Base-by-base conservation (phyloP, 2,329 filamentous ascomycete species). In the Fusarium ramigenum region DNA sequence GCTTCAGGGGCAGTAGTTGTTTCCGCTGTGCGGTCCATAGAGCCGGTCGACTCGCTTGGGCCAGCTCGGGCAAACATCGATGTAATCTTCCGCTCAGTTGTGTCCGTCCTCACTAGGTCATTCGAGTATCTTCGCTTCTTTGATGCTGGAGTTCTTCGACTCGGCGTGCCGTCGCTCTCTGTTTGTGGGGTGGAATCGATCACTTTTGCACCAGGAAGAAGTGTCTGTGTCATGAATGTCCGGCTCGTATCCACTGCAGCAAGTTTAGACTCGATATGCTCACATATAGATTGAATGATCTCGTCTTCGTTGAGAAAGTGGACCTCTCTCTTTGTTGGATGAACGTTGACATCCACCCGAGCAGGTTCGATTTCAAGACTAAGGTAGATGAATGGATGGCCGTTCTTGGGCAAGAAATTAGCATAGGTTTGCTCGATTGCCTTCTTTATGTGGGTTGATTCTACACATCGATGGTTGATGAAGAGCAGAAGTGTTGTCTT, bases 291-390 rank as follows among this genome's bases (percentile, higher is more conserved):
- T 72, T 96, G 93, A 52, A 96, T 93, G 50, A 99, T 97, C 76
- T 99, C 96, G 72, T 99, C 96, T 80, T 99, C 96, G 70, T 98
- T 97, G 28, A 99, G 87, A 77, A 99, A 98, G 78, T 98, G 96
- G 25, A 99, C 96, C 80, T 99, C 96, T 57, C 94, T 89, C 82
- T 99, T 99, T 0, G 96, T 99, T 0, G 96, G 96, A 81, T 99
- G 96, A 2, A 99, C 93, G 76, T 99, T 99, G 79, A 99, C 97
- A 81, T 99, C 96, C 8, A 99, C 94, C 60, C 96, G 88, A 32
- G 93, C 90, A 3, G 96, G 96, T 76, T 98, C 95, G 64, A 99
- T 97, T 67, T 97, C 93, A 5, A 99, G 87, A 79, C 92, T 96
- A 32, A 99, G 87, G 79, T 99, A 99, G 64, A 96, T 87, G 80